Evolutionary conservation across 768 basidiomycete genomes (phyloP), one percentile per base, ranked within the genome.

Genomic region (Podaxis pistillaris): DNA sequence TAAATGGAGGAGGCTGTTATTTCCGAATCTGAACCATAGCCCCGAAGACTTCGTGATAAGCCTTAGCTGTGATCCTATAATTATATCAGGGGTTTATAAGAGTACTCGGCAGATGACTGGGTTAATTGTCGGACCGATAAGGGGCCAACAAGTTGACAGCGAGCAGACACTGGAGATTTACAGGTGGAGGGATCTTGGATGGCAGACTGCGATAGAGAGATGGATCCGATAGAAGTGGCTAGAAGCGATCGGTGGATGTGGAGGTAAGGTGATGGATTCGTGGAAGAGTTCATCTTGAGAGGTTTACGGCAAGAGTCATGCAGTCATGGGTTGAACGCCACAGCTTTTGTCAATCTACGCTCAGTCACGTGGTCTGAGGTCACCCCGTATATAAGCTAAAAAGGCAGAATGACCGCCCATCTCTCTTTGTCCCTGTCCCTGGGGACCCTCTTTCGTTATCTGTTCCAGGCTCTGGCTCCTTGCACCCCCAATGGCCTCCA

Each of bases 401-500:
- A 44, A 12, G 41, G n/a, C 26, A 13, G n/a, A 22, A 22, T 33
- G 28, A 53, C 19, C 24, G 22, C 11, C 19, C 56, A 33, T 17
- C 24, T 13, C 15, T 60, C 22, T 24, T 57, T 4, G 56, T 51
- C 56, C 56, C 58, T 58, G 56, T 22, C 13, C 36, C 33, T 30
- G 37, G 62, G 56, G 22, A 7, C 17, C 51, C 44, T 55, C 60
- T 13, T 28, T 36, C 55, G 28, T 51, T 40, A 28, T 26, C 38
- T 55, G 33, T 9, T 33, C 33, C 28, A 30, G 28, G 28, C 28
- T 30, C 28, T 30, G 28, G 6, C 28, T 8, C 8, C 33, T 33
- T 33, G 33, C 33, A 33, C 8, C 33, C 33, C 24, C 44, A 28
- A 67, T 67, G 66, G 60, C 66, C 47, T 79, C 77, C 56, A 63